Conservation (phyloP, 331 rosid genomes). For the Pyracantha coccinea region DNA sequence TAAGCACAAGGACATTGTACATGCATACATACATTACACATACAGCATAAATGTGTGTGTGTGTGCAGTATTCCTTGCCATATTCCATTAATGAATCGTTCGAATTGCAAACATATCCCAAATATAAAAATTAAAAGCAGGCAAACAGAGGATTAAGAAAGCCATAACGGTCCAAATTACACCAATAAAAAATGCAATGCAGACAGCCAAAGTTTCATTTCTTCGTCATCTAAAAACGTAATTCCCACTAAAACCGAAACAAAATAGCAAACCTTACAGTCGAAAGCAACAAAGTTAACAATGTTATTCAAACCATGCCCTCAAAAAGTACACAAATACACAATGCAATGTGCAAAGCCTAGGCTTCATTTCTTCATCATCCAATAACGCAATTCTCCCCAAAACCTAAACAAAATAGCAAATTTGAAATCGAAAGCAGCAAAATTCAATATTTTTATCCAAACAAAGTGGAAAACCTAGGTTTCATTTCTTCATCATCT, state of each 20-base stretch:
- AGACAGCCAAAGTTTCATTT: background rate
- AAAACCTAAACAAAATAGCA: background rate
- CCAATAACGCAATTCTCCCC: background rate
- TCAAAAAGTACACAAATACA: background rate
- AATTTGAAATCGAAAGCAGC: background rate
- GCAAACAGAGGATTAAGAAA: background rate
- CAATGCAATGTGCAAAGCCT: background rate
- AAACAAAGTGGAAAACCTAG: background rate
- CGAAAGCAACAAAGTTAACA: background rate
- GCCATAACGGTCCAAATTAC: background rate
- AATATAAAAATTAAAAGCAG: background rate
- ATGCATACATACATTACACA: background rate
- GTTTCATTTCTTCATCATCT: background rate
- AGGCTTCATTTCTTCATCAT: background rate
- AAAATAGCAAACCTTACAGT: background rate
- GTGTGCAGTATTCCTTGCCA: too few species aligned
- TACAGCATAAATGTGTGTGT: background rate
- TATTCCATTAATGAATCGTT: background rate
- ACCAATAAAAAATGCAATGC: background rate
- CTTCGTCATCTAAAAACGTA: background rate
- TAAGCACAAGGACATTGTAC: background rate
- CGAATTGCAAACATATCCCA: background rate
- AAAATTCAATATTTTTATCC: background rate
- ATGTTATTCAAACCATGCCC: background rate
- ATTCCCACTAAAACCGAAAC: background rate